Base-by-base conservation (phyloP, 805 yeast genomes). In the Blastobotrys chiropterorum region DNA sequence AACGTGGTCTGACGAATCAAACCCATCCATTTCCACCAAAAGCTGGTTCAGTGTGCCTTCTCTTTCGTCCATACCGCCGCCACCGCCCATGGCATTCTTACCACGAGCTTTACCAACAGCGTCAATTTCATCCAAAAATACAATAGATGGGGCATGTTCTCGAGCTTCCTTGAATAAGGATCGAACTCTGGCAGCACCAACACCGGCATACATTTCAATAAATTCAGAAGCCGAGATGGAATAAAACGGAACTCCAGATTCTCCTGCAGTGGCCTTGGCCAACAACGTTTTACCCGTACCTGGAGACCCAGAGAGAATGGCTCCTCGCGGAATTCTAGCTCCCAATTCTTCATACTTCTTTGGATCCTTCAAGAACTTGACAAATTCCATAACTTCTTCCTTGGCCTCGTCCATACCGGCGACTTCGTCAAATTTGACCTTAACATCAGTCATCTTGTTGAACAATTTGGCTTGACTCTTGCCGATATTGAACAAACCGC, bases 81-180 rank as follows among this genome's bases (percentile, higher is more conserved):
- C 95, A 3, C 70, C 70, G 39, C 69, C 62, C 77, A 60, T 77
- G 38, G 86, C 86, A 60, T 84, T 83, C 67, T 85, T 86, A 66
- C 97, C 97, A 64, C 92, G 88, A 22, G 97, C 96, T 69, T 86
- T 88, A 65, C 97, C 97, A 65, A 90, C 90, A 17, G 97, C 97
- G 74, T 90, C 97, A 62, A 90, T 90, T 72, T 90, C 97, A 72
- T 90, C 97, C 48, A 90, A 88, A 66, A 90, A 90, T 50, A 90
- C 83, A 61, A 90, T 90, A 2, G 95, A 78, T 4, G 97, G 97
- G 0, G 96, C 94, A 74, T 81, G 85, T 56, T 85, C 86, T 63
- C 96, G 78, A 15, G 97, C 97, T 45, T 87, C 86, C 65, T 85
- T 84, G 72, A 90, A 90, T 63, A 90, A 75, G 65, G 90, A 97